Evolutionary conservation across 352 stramenopile species (phyloP), one percentile per base, ranked within the genome.

Genomic region (Pythium rishiriense): DNA sequence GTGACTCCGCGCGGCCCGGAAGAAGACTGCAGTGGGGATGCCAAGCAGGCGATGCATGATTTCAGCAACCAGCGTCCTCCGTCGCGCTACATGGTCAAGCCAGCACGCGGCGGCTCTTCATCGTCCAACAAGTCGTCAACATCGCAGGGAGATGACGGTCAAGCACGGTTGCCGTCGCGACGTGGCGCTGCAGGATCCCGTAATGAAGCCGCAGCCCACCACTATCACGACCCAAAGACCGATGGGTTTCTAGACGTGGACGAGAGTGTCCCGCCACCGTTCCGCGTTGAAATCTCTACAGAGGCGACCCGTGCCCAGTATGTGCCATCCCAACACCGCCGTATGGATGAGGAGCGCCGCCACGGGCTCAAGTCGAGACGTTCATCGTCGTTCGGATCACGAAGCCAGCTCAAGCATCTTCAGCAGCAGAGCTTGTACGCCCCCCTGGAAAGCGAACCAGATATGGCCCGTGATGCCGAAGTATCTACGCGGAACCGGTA

Each of bases 211-310:
- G 39, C 58, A 8, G 28, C 39, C 1, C 64, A 62, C 12, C 57
- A 60, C 47, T 76, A 88, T 37, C 84, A 94, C 50, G 83, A 92
- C 49, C 86, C 86, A 0, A 90, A 84, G 53, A 90, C 73, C 0
- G 86, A 94, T 35, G 86, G 86, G 0, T 94, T 94, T 60, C 76
- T 85, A 0, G 82, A 90, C 1, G 80, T 94, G 0, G 86, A 94
- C 26, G 86, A 94, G 54, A 91, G 75, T 10, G 76, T 93, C 4
- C 86, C 86, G 0, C 79, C 82, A 4, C 86, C 86, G n/a, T 94
- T 94, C 51, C 70, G 78, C 9, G 91, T 94, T 24, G 68, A 94
- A 60, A 85, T 94, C 46, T 90, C 83, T 4, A 94, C 82, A 0
- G 70, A 87, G 49, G 70, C 72, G 21, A 45, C 29, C 12, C 57